Percentiles rank a stretch among this genome's conserved stretches.
Conservation (phyloP, 1,284 basidiomycete species). For the Pseudozyma thailandica region DNA sequence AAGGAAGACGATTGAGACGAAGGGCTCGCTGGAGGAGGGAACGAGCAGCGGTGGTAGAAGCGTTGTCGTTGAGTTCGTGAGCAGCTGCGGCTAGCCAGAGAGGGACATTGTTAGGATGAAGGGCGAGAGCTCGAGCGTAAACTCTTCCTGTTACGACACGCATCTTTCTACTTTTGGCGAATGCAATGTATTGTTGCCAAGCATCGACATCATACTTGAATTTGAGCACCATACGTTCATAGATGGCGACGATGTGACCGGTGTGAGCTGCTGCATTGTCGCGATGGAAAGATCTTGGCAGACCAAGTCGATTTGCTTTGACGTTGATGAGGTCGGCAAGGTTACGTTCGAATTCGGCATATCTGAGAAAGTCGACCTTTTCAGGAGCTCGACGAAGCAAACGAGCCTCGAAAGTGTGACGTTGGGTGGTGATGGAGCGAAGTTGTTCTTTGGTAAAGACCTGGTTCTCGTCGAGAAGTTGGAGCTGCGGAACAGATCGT, state of each 20-base stretch:
- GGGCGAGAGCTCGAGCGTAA: constrained; percentile 78
- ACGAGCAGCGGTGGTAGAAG: constrained; percentile 80
- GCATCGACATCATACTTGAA: constrained; percentile 87
- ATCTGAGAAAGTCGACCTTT: constrained; percentile 88
- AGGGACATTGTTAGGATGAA: constrained; percentile 81
- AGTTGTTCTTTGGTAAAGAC: constrained; percentile 81
- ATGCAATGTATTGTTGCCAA: constrained; percentile 88
- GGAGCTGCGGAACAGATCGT: constrained; percentile 95
- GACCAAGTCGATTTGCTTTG: constrained; percentile 41
- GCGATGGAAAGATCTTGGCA: constrained; percentile 50
- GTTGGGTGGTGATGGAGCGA: constrained; percentile 82
- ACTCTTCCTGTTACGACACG: constrained; percentile 78
- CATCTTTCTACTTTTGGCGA: constrained; percentile 83
- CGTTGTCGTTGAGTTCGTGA: constrained; percentile 82
- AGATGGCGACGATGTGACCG: constrained; percentile 85
- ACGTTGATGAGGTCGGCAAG: constrained; percentile 50
- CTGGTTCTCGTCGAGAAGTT: constrained; percentile 86
- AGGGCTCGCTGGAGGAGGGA: constrained; percentile 86
- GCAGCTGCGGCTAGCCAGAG: constrained; percentile 87
- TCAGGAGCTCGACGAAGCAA: constrained; percentile 84
- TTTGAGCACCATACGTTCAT: constrained; percentile 86
- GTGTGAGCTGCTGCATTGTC: constrained; percentile 64
- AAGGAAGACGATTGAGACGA: constrained; percentile 69
- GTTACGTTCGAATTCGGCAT: constrained; percentile 89
- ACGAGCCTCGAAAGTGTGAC: constrained; percentile 84